These are phyloP conservation scores for Bipolaris bicolor DNA, from an alignment of 2,329 filamentous ascomycete species.

Conservation along the genomic window DNA sequence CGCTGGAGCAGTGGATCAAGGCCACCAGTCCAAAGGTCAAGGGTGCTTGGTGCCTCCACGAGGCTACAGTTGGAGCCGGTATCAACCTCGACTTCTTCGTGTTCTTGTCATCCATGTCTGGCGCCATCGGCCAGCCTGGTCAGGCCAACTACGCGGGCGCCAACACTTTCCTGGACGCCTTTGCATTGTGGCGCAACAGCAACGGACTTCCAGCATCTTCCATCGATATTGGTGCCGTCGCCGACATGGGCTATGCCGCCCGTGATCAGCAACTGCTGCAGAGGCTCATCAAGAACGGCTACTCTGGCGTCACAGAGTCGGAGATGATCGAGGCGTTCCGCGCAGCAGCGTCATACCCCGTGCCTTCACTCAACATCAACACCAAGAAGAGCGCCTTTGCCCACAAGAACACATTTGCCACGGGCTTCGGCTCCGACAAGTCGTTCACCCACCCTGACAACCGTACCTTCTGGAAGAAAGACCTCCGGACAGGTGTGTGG, in stretches of 20 bases:
- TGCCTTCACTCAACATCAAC: background rate
- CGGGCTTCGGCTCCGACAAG: constrained; percentile 26
- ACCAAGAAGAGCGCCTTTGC: background rate
- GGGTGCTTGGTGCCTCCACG: constrained; percentile 37
- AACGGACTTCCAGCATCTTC: constrained; percentile 45
- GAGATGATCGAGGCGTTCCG: background rate
- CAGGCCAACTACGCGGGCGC: constrained; percentile 57
- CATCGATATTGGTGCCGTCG: constrained; percentile 61
- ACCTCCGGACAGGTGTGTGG: constrained; percentile 33
- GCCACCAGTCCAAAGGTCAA: constrained; percentile 23
- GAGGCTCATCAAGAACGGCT: background rate
- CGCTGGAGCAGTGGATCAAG: constrained; percentile 13
- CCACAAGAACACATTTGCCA: constrained; percentile 4
- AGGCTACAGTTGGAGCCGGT: constrained; percentile 1
- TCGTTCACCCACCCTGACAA: constrained; percentile 27
- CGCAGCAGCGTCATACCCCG: background rate
- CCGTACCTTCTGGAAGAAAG: constrained; percentile 24
- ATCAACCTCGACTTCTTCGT: constrained; percentile 36
- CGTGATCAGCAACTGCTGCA: background rate
- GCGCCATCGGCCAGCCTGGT: constrained; percentile 36
- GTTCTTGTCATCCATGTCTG: constrained; percentile 34
- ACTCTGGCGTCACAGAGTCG: background rate
- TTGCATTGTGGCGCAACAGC: constrained; percentile 22
- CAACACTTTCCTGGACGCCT: constrained; percentile 46
- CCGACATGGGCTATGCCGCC: constrained; percentile 46